Evolutionary conservation across 2,329 filamentous ascomycete genomes (phyloP).

Genomic region (Fusarium miscanthi): DNA sequence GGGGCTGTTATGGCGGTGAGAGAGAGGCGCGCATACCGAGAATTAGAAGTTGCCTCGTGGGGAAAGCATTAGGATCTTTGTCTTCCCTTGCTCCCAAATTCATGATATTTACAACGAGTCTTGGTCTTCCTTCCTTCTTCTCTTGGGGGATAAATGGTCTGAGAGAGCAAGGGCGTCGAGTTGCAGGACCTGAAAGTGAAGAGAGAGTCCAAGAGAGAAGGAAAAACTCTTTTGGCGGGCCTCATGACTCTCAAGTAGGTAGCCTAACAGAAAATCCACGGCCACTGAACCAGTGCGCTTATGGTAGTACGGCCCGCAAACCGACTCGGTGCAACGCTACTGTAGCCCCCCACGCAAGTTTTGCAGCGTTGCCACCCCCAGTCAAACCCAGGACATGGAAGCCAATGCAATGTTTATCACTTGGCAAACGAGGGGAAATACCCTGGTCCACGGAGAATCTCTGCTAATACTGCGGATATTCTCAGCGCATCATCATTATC

Average conservation of each 20-base stretch:
- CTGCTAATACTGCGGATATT: not conserved
- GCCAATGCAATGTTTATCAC: slow-evolving; percentile 5
- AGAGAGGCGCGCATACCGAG: slow-evolving; percentile 16
- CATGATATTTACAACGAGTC: slow-evolving; percentile 11
- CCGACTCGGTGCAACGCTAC: slow-evolving; percentile 22
- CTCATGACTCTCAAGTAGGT: slow-evolving; percentile 29
- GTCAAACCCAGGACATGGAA: not conserved
- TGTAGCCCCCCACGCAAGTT: slow-evolving; percentile 17
- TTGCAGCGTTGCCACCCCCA: slow-evolving; percentile 8
- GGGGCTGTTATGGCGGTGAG: slow-evolving; percentile 3
- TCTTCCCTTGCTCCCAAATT: slow-evolving; percentile 18
- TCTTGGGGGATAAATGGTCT: not conserved
- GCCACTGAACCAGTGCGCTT: slow-evolving; percentile 13
- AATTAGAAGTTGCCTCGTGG: slow-evolving; percentile 27
- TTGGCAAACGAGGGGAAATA: slow-evolving; percentile 12
- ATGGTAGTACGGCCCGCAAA: slow-evolving; percentile 25
- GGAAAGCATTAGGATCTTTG: slow-evolving; percentile 27
- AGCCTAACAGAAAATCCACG: slow-evolving; percentile 19
- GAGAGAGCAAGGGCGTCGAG: not conserved
- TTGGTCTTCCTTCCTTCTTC: not conserved
- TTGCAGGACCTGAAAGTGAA: not conserved
- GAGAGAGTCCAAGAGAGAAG: not conserved
- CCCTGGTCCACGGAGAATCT: slow-evolving; percentile 6
- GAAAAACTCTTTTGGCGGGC: slow-evolving; percentile 25
- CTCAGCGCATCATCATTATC: not conserved